Base-by-base conservation (phyloP, 257 asterid genomes). In the Salvia hispanica region DNA sequence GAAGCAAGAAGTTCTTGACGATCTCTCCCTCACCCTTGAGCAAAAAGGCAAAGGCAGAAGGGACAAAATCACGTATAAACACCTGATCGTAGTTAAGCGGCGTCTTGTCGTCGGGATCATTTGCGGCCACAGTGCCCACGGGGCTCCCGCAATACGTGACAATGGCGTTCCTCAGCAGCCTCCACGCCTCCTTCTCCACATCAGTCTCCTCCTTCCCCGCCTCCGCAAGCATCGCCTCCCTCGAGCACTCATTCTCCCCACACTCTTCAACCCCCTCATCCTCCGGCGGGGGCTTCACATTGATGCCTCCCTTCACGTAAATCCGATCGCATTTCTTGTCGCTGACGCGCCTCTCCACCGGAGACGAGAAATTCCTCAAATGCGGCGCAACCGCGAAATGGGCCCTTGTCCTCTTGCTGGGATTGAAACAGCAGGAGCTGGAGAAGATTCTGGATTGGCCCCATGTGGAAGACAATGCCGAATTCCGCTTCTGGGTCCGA, bases 11-110 rank as follows among this genome's bases (percentile, higher is more conserved):
- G 68, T 90, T 90, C 79, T 81, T 82, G 64, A 90, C 97, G 37
- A 93, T 88, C 34, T 93, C 98, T 15, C 82, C 81, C 47, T 93
- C 98, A 14, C 98, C 97, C 83, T 86, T 93, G 9, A 93, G 93
- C 83, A 93, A 75, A 76, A 93, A 93, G 0, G 98, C 98, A 56
- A 93, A 88, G 45, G 95, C 97, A 0, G 98, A 93, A 0, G 98
- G 97, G 57, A 90, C 18, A 56, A 93, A 93, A 74, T 93, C 98
- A 71, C 98, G 74, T 14, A 93, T 88, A 73, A 93, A 93, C 53
- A 93, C 97, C 80, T 93, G 98, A 81, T 93, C 98, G 70, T 93
- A 90, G 75, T 93, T 93, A 31, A 93, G 85, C 0, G 96, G 98
- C 72, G 66, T 3, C 73, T 86, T 83, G 43, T 91, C 97, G 66